Evolutionary conservation across 345 rosid genomes (phyloP).

Genomic region (Ceriops tagal): DNA sequence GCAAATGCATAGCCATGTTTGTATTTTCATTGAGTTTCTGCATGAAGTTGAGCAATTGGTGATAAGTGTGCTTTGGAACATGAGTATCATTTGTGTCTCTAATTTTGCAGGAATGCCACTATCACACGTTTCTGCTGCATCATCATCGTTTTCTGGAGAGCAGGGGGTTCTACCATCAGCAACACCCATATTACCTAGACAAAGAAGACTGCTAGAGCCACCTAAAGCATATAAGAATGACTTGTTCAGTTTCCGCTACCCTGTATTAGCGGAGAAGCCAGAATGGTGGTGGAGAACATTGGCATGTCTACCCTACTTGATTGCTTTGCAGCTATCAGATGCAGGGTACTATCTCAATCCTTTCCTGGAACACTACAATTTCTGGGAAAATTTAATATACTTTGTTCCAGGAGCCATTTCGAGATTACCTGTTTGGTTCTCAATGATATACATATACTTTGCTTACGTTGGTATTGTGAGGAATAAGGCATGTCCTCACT

Average conservation of each 20-base stretch:
- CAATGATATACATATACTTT: conserved; percentile 56
- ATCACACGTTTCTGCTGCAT: conserved; percentile 1
- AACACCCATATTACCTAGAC: conserved; percentile 1
- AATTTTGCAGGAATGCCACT: conserved; percentile 18
- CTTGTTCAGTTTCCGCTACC: conserved; percentile 40
- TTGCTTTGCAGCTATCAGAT: conserved; percentile 75
- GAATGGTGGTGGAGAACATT: conserved; percentile 88
- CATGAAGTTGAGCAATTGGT: background rate
- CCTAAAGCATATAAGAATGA: conserved; percentile 35
- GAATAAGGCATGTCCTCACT: conserved; percentile 72
- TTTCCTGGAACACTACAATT: conserved; percentile 48
- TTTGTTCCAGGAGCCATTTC: conserved; percentile 68
- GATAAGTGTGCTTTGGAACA: background rate
- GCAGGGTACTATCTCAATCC: conserved; percentile 66
- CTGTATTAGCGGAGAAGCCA: conserved; percentile 49
- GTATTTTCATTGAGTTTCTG: too few relatives aligned
- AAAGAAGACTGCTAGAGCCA: conserved; percentile 1
- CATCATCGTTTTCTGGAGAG: conserved; percentile 16
- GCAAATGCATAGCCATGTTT: too few relatives aligned
- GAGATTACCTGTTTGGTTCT: conserved; percentile 71
- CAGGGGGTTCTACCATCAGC: background rate
- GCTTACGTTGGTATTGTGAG: conserved; percentile 57
- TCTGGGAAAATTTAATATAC: conserved; percentile 48
- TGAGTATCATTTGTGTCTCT: background rate
- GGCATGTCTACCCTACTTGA: conserved; percentile 65